A percentile compares a stretch with the other conserved stretches of the same genome.
Evolutionary conservation across 306 rosid genomes (phyloP).

Genomic region (Trifolium subterraneum): DNA sequence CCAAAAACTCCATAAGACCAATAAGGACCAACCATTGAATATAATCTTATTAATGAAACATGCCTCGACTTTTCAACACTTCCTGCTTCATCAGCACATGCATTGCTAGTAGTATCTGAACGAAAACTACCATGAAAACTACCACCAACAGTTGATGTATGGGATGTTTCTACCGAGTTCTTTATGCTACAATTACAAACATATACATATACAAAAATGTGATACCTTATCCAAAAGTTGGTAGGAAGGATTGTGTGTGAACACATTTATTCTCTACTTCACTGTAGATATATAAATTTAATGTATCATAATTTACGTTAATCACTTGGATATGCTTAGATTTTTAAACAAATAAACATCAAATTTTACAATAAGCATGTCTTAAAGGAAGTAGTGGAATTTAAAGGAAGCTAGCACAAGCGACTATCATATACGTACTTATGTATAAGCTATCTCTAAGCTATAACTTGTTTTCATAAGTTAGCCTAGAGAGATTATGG

Average conservation of each 20-base stretch:
- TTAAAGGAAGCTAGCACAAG: too few relatives aligned
- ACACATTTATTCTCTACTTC: neutral
- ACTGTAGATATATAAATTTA: neutral
- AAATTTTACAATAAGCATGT: neutral
- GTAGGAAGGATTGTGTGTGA: neutral
- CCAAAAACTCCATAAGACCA: conserved; percentile 81
- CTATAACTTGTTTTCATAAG: too few relatives aligned
- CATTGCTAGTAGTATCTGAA: conserved; percentile 66
- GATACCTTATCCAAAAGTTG: neutral
- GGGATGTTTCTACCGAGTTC: conserved; percentile 66
- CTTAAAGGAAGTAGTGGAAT: neutral
- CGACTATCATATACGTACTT: too few relatives aligned
- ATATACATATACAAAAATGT: neutral
- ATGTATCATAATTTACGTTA: neutral
- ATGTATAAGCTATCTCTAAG: too few relatives aligned
- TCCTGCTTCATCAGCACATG: conserved; percentile 59
- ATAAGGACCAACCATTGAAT: conserved; percentile 85
- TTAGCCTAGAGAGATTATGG: neutral
- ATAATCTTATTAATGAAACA: conserved; percentile 63
- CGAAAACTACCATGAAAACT: conserved; percentile 84
- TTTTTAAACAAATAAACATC: conserved; percentile 10
- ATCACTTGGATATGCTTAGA: conserved; percentile 1
- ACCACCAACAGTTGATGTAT: conserved; percentile 68
- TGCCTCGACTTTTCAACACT: conserved; percentile 42
- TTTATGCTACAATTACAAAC: conserved; percentile 48